Conservation (phyloP, 257 asterid genomes). For the Solanum habrochaites region DNA sequence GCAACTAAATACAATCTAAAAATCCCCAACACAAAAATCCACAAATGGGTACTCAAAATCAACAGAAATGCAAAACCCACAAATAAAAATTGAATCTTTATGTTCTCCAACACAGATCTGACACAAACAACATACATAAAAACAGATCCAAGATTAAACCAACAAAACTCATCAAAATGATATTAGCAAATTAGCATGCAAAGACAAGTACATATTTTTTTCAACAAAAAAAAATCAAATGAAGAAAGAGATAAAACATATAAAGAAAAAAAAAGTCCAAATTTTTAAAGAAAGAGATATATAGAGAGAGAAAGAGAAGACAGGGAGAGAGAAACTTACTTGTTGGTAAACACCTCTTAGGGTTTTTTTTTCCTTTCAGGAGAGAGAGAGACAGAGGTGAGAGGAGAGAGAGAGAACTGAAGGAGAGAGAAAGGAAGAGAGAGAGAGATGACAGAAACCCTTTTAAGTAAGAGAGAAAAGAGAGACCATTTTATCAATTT, state of each 20-base stretch:
- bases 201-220: slow-evolving; percentile 1
- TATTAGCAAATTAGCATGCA: background rate
- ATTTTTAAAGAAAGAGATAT: slow-evolving; percentile 12
- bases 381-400: slow-evolving; percentile 35
- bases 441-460: slow-evolving; percentile 25
- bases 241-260: slow-evolving; percentile 15
- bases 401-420: slow-evolving; percentile 18
- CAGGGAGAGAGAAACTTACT: slow-evolving; percentile 45
- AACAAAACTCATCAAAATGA: slow-evolving; percentile 1
- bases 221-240: background rate
- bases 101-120: slow-evolving; percentile 38
- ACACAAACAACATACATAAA: background rate
- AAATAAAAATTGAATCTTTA: background rate
- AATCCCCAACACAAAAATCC: background rate
- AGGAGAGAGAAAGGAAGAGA: slow-evolving; percentile 4
- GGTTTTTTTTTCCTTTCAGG: slow-evolving; percentile 53
- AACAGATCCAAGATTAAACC: slow-evolving; percentile 19
- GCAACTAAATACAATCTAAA: background rate
- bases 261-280: slow-evolving; percentile 3
- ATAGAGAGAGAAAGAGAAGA: slow-evolving; percentile 20
- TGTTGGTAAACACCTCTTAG: slow-evolving; percentile 80
- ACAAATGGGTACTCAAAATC: background rate
- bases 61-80: background rate
- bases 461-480: slow-evolving; percentile 6
- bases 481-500: slow-evolving; percentile 7